Percentiles rank a stretch among this genome's conserved stretches.
Evolutionary conservation across 2,329 filamentous ascomycete genomes (phyloP).

Genomic region (Phaeosphaeriaceae sp.): DNA sequence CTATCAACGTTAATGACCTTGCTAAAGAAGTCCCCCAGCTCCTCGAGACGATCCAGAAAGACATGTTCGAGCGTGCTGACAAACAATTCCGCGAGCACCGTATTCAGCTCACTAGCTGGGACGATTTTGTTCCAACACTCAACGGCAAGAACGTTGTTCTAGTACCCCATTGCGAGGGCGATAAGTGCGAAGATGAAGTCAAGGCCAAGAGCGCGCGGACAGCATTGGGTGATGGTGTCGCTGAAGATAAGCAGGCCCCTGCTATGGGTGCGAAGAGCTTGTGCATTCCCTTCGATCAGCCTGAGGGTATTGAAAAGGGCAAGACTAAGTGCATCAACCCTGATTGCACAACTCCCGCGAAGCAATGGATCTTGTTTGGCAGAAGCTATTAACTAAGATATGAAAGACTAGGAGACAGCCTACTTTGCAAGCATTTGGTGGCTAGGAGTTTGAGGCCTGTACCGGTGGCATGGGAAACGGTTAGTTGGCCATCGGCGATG

Average conservation of each 20-base stretch:
- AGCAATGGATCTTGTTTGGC: slow-evolving; percentile 94
- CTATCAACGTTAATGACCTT: slow-evolving; percentile 77
- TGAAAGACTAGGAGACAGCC: neutral
- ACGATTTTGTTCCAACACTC: slow-evolving; percentile 86
- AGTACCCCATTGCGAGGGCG: slow-evolving; percentile 85
- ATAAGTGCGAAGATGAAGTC: slow-evolving; percentile 89
- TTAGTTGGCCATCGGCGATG: no score
- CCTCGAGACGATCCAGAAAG: slow-evolving; percentile 86
- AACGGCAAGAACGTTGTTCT: slow-evolving; percentile 92
- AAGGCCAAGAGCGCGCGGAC: slow-evolving; percentile 88
- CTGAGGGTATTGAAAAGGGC: slow-evolving; percentile 75
- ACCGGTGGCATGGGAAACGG: slow-evolving; percentile 8
- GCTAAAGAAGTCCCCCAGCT: slow-evolving; percentile 76
- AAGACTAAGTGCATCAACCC: slow-evolving; percentile 93
- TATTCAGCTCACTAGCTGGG: slow-evolving; percentile 81
- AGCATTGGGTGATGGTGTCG: slow-evolving; percentile 69
- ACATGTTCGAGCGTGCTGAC: slow-evolving; percentile 80
- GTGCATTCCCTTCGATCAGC: slow-evolving; percentile 86
- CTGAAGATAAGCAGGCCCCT: slow-evolving; percentile 75
- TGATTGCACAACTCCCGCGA: slow-evolving; percentile 75
- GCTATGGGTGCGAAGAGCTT: slow-evolving; percentile 79
- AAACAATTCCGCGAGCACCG: slow-evolving; percentile 80
- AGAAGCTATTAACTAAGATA: slow-evolving; percentile 48
- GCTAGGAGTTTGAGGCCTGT: slow-evolving; percentile 26
- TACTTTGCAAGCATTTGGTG: slow-evolving; percentile 26